Evolutionary conservation across 768 basidiomycete genomes (phyloP).

Genomic region (Mrakia hoshinonis): DNA sequence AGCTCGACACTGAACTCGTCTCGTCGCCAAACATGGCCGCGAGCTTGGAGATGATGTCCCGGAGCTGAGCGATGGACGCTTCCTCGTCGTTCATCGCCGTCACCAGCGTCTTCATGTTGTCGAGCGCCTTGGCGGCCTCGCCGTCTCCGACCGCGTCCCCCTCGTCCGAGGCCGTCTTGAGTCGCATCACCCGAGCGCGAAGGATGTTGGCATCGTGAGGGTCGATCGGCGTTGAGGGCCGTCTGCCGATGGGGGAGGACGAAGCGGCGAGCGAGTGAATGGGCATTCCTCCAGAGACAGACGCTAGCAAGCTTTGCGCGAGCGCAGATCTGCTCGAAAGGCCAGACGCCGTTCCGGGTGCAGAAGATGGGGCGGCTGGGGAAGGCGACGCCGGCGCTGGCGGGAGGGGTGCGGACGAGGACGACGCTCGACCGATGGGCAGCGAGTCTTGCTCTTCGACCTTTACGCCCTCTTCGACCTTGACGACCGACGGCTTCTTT

Average conservation of each 20-base stretch:
- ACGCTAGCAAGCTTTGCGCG: conserved; percentile 2
- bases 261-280: conserved; percentile 35
- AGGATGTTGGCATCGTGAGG: conserved; percentile 86
- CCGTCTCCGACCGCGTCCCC: conserved; percentile 52
- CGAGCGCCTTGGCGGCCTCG: conserved; percentile 53
- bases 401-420: conserved; percentile 17
- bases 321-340: conserved; percentile 1
- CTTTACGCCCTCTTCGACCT: too few species aligned
- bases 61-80: conserved; percentile 56
- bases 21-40: conserved; percentile 64
- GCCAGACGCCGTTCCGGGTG: neutral
- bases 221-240: conserved; percentile 58
- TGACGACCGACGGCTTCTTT: conserved; percentile 22
- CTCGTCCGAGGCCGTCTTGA: conserved; percentile 50
- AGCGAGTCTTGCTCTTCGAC: conserved; percentile 32
- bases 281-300: neutral
- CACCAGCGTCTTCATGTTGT: conserved; percentile 54
- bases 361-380: conserved; percentile 25
- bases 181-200: conserved; percentile 79
- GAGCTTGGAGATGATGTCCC: conserved; percentile 60
- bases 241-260: conserved; percentile 53
- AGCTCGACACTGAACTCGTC: conserved; percentile 69
- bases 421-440: conserved; percentile 11
- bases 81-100: conserved; percentile 52
- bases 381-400: conserved; percentile 1